A percentile compares a stretch with the other conserved stretches of the same genome.
Conservation (phyloP, 2,329 filamentous ascomycete species). For the Pseudonectria foliicola region DNA sequence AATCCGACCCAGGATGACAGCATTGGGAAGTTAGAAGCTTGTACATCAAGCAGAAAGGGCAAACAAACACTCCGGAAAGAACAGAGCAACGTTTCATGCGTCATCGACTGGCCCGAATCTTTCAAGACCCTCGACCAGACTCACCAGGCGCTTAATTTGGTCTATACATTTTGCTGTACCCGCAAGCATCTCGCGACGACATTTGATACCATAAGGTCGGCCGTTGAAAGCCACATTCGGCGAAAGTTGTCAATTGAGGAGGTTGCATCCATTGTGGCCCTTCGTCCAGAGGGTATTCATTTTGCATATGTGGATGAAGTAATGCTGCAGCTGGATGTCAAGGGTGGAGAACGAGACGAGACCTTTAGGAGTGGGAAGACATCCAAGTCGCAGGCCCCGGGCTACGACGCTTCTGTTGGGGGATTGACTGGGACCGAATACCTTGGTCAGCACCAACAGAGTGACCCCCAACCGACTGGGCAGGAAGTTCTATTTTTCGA, state of each 20-base stretch:
- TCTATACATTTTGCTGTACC: conserved; percentile 91
- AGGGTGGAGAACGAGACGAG: conserved; percentile 59
- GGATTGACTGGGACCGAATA: conserved; percentile 44
- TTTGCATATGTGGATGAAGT: conserved; percentile 84
- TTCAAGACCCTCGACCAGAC: conserved; percentile 69
- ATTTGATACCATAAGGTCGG: conserved; percentile 76
- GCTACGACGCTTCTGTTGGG: conserved; percentile 50
- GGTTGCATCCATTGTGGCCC: conserved; percentile 70
- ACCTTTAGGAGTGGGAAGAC: conserved; percentile 46
- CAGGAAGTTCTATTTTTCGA: conserved; percentile 82
- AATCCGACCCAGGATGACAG: conserved; percentile 4
- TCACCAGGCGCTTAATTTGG: conserved; percentile 80
- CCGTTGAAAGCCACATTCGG: conserved; percentile 78
- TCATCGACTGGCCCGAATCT: conserved; percentile 61
- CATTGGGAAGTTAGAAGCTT: conserved; percentile 5
- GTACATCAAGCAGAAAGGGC: conserved; percentile 2
- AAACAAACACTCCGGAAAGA: conserved; percentile 3
- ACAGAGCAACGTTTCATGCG: conserved; percentile 18
- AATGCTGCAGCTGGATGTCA: conserved; percentile 72
- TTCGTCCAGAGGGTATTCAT: conserved; percentile 71
- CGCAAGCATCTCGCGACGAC: conserved; percentile 89
- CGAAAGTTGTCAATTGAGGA: conserved; percentile 65
- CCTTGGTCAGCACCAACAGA: conserved; percentile 24
- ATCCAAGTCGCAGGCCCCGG: conserved; percentile 42
- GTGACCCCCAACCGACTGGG: conserved; percentile 22